Percentiles rank a stretch among this genome's conserved stretches.
Evolutionary conservation across 768 basidiomycete genomes (phyloP).

Genomic region (Neoboletus brunneissimus): DNA sequence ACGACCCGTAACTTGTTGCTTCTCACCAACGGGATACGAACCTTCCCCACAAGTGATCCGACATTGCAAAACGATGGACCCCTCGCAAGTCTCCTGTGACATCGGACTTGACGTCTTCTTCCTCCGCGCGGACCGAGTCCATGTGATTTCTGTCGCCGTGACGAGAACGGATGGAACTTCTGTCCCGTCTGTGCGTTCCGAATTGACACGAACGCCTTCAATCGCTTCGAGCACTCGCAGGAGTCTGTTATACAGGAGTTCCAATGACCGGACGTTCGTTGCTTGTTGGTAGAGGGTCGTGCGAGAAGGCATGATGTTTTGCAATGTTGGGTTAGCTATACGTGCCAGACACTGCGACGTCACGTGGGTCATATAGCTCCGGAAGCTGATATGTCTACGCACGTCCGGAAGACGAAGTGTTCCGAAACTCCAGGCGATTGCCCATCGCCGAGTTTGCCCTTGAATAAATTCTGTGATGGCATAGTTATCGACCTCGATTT

Average conservation of each 20-base stretch:
- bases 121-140: conserved; percentile 67
- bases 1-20: conserved; percentile 1
- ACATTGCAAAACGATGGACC: conserved; percentile 18
- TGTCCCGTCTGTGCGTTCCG: neutral
- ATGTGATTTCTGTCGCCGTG: conserved; percentile 44
- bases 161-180: conserved; percentile 25
- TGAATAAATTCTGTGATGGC: conserved; percentile 80
- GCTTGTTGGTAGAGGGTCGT: conserved; percentile 52
- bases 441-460: conserved; percentile 91
- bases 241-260: conserved; percentile 21
- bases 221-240: conserved; percentile 34
- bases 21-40: conserved; percentile 12
- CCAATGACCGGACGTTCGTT: conserved; percentile 7
- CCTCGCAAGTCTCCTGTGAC: neutral
- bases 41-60: conserved; percentile 25
- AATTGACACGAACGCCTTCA: conserved; percentile 22
- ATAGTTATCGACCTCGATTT: conserved; percentile 76
- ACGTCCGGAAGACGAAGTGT: conserved; percentile 74
- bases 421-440: conserved; percentile 80
- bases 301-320: conserved; percentile 52
- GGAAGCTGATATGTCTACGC: conserved; percentile 28
- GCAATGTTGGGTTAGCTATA: conserved; percentile 41
- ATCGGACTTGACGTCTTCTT: conserved; percentile 31
- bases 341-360: conserved; percentile 35
- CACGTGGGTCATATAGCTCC: conserved; percentile 28